A percentile compares a stretch with the other conserved stretches of the same genome.
Evolutionary conservation across 352 stramenopile genomes (phyloP).

Genomic region (Globisporangium perplexum): DNA sequence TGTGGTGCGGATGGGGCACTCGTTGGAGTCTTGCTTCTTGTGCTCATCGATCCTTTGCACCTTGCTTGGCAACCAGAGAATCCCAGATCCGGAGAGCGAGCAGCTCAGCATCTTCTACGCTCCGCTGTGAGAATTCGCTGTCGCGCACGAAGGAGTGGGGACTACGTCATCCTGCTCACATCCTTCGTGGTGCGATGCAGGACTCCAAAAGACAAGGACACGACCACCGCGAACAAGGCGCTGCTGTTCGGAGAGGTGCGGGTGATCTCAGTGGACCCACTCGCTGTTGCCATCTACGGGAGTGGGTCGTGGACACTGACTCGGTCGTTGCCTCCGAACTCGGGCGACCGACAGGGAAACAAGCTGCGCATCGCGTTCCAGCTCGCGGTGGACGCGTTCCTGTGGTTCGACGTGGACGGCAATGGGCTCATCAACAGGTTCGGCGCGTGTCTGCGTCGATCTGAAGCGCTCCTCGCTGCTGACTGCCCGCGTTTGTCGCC

Average conservation of each 20-base stretch:
- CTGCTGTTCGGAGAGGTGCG: constrained; percentile 68
- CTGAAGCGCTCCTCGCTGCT: too few relatives aligned
- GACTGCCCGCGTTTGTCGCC: not conserved
- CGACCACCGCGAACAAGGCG: constrained; percentile 14
- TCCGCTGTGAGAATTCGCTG: too few relatives aligned
- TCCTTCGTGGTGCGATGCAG: not conserved
- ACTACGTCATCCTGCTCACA: not conserved
- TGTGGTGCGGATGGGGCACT: constrained; percentile 10
- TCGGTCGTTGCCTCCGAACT: not conserved
- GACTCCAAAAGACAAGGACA: constrained; percentile 6
- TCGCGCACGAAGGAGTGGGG: too few relatives aligned
- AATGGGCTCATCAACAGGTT: constrained; percentile 73
- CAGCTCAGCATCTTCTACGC: constrained; percentile 79
- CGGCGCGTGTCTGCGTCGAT: not conserved
- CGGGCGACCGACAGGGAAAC: constrained; percentile 37
- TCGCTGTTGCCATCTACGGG: not conserved
- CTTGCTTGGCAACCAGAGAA: constrained; percentile 39
- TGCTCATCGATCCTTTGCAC: not conserved
- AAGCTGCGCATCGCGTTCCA: constrained; percentile 79
- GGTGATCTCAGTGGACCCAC: not conserved
- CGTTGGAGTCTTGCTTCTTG: not conserved
- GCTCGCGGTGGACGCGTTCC: constrained; percentile 74
- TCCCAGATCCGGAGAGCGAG: constrained; percentile 64
- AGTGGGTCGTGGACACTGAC: too few relatives aligned
- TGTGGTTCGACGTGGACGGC: constrained; percentile 82